A percentile compares a stretch with the other conserved stretches of the same genome.
Evolutionary conservation across 768 basidiomycete genomes (phyloP).

Genomic region (Gautieria morchelliformis): DNA sequence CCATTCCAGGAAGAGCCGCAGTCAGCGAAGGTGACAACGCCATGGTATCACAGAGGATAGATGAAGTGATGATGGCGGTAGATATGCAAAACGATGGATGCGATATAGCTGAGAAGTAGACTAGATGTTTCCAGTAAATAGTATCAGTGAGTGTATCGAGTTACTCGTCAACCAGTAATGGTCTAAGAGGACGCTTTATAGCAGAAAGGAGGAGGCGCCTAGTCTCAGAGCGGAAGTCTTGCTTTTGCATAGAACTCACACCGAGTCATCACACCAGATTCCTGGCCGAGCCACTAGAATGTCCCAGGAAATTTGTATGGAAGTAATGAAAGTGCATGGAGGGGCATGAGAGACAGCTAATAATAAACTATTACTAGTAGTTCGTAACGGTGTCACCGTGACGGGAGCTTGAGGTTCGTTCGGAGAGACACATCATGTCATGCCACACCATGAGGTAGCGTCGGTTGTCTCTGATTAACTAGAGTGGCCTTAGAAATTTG

Average conservation of each 20-base stretch:
- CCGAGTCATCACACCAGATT: too few species aligned
- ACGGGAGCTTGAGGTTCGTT: too few species aligned
- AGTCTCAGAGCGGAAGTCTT: not conserved
- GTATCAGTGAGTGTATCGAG: not conserved
- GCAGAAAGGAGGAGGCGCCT: not conserved
- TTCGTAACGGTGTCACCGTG: too few species aligned
- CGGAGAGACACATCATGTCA: too few species aligned
- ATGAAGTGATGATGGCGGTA: not conserved
- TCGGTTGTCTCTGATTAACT: too few species aligned
- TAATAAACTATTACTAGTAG: constrained; percentile 14
- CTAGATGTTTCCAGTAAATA: not conserved
- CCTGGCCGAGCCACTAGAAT: too few species aligned
- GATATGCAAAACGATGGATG: not conserved
- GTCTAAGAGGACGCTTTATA: not conserved
- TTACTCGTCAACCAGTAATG: not conserved
- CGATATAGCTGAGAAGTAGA: not conserved
- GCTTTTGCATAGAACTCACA: not conserved
- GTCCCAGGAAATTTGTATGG: too few species aligned
- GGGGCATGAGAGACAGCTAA: too few species aligned
- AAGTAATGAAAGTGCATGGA: too few species aligned
- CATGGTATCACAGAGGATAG: not conserved
- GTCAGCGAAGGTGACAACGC: not conserved
- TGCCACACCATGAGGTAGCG: too few species aligned
- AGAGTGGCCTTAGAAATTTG: too few species aligned
- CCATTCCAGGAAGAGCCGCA: not conserved